These are phyloP conservation scores for Myxozyma geophila DNA, from an alignment of 805 yeast species.

Conservation along the genomic window DNA sequence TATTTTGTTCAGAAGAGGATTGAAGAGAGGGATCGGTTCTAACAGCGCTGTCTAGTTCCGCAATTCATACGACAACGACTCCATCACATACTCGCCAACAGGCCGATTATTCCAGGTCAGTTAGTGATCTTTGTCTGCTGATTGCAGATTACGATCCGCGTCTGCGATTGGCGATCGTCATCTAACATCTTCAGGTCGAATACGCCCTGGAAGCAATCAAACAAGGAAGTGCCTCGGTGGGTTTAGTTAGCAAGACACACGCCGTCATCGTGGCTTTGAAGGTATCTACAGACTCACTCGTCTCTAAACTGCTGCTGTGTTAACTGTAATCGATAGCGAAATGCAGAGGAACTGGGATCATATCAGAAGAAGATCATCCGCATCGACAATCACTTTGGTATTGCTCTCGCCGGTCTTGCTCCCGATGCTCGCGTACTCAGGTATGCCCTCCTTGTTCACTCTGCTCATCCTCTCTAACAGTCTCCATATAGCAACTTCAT, in stretches of 20 bases:
- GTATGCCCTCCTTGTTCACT: constrained; percentile 3
- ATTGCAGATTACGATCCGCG: not conserved
- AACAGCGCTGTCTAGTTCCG: constrained; percentile 63
- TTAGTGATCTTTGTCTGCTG: not conserved
- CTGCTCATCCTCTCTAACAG: not conserved
- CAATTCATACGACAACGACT: constrained; percentile 97
- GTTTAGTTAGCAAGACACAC: constrained; percentile 80
- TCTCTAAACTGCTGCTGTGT: constrained; percentile 26
- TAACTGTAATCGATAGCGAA: constrained; percentile 53
- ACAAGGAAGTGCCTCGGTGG: constrained; percentile 97
- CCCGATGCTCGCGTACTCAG: constrained; percentile 92
- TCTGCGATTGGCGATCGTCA: not conserved
- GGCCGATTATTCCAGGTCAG: constrained; percentile 82
- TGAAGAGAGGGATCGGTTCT: not conserved
- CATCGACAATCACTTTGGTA: constrained; percentile 91
- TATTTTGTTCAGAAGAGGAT: not conserved
- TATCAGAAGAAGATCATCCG: constrained; percentile 92
- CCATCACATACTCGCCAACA: constrained; percentile 96
- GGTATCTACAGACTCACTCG: constrained; percentile 31
- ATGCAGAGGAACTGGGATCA: constrained; percentile 96
- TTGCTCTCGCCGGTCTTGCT: constrained; percentile 95
- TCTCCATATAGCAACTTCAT: constrained; percentile 64
- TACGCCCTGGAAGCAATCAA: constrained; percentile 94
- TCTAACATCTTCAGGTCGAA: constrained; percentile 52
- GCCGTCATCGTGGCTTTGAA: constrained; percentile 93